Evolutionary conservation across 1,139 yeast species (phyloP).

Genomic region (Nakaseomyces nivariensis): DNA sequence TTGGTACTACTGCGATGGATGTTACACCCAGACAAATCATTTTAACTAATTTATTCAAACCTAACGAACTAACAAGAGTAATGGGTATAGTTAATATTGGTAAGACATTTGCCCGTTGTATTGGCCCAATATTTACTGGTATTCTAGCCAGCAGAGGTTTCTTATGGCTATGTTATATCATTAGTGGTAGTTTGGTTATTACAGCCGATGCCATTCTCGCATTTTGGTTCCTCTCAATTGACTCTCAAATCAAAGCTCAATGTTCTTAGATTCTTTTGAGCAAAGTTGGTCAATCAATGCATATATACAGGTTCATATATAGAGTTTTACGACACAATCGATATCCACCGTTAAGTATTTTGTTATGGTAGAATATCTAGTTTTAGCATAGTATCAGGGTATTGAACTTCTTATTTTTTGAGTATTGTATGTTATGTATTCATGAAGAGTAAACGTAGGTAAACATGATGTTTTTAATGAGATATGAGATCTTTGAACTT

Average conservation of each 20-base stretch:
- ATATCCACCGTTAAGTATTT: no score
- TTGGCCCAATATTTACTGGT: constrained; percentile 79
- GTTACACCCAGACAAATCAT: constrained; percentile 84
- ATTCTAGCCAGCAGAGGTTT: constrained; percentile 44
- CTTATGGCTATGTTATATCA: constrained; percentile 49
- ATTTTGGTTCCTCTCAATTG: constrained; percentile 27
- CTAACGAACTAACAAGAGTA: constrained; percentile 58
- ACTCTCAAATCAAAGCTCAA: constrained; percentile 15
- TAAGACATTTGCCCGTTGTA: constrained; percentile 72
- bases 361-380: no score
- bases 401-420: not conserved
- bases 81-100: constrained; percentile 82
- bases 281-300: not conserved
- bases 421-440: no score
- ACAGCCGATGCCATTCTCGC: constrained; percentile 30
- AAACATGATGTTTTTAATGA: no score
- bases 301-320: no score
- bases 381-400: not conserved
- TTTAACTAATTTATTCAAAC: constrained; percentile 54
- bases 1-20: constrained; percentile 62
- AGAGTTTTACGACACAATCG: no score
- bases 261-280: not conserved
- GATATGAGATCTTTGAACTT: not conserved
- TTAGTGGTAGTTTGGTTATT: constrained; percentile 48
- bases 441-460: no score